Base-by-base conservation (phyloP, 805 yeast genomes). In the Suhomyces prunicola region DNA sequence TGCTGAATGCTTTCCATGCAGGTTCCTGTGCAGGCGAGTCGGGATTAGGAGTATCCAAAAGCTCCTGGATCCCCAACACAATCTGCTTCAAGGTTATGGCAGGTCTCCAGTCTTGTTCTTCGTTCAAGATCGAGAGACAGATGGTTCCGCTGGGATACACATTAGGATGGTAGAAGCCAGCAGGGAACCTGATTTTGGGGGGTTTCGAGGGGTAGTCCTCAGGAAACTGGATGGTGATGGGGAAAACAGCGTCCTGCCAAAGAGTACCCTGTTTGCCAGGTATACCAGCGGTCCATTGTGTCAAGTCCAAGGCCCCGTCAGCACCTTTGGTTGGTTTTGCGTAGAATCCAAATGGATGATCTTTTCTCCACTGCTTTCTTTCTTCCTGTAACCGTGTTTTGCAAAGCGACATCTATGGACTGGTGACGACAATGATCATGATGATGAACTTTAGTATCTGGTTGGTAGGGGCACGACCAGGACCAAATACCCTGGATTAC, bases 71-170 rank as follows among this genome's bases (percentile, higher is more conserved):
- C 5, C 99, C 99, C 56, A 91, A 74, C 1, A 88, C 86, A 54
- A 94, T 87, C 67, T 93, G 96, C 65, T 90, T 91, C 59, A 93
- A 72, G 13, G 96, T 89, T 60, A 93, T 88, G 7, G 97, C 97
- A 0, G 99, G 99, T 65, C 97, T 83, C 99, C 99, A 94, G 69
- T 90, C 98, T 70, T 92, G 96, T 46, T 87, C 91, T 68, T 94
- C 99, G 69, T 94, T 94, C 65, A 94, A 77, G 51, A 94, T 92
- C 50, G 96, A 86, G 46, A 94, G 80, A 72, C 99, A 94, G 36
- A 94, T 86, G 1, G 98, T 94, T 1, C 99, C 99, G 52, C 96
- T 88, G 1, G 99, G 99, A 63, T 94, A 94, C 8, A 94, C 93
- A 64, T 94, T 94, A 10, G 99, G 99, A 70, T 94, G 99, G 72